Conservation (phyloP, 2,329 filamentous ascomycete species). For the Penicillium sp. region DNA sequence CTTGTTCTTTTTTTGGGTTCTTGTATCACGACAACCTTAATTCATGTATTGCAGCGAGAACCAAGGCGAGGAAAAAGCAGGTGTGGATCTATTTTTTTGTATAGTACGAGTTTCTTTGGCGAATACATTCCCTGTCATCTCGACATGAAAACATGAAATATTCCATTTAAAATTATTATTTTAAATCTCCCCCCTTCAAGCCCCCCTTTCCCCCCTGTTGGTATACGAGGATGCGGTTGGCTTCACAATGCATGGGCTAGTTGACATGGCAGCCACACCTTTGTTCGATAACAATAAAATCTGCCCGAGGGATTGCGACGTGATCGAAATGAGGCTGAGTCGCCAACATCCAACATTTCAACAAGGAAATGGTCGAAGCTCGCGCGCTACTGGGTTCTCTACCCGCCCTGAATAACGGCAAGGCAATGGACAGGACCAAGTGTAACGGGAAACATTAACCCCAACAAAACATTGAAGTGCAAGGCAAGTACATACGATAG, state of each 20-base stretch:
- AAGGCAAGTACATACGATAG: not conserved
- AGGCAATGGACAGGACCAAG: not conserved
- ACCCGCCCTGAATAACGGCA: not conserved
- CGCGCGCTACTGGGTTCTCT: not conserved
- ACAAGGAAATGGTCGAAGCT: not conserved
- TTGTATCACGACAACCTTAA: conserved; percentile 25
- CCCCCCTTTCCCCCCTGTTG: not conserved
- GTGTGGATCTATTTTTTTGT: conserved; percentile 2
- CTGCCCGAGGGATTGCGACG: not conserved
- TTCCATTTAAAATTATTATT: not conserved
- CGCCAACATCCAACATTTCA: not conserved
- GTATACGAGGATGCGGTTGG: conserved; percentile 16
- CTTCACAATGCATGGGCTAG: conserved; percentile 9
- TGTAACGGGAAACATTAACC: not conserved
- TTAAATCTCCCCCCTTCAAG: not conserved
- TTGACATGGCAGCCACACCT: not conserved
- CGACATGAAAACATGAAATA: not conserved
- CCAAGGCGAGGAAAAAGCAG: conserved; percentile 5
- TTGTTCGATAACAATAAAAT: not conserved
- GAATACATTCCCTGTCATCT: conserved; percentile 6
- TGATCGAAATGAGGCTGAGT: not conserved
- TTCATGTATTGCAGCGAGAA: conserved; percentile 24
- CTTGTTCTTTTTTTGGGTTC: conserved; percentile 15
- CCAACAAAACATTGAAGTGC: not conserved
- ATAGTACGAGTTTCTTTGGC: conserved; percentile 8